Evolutionary conservation across 2,329 filamentous ascomycete genomes (phyloP).

Genomic region (Cercospora citrullina): DNA sequence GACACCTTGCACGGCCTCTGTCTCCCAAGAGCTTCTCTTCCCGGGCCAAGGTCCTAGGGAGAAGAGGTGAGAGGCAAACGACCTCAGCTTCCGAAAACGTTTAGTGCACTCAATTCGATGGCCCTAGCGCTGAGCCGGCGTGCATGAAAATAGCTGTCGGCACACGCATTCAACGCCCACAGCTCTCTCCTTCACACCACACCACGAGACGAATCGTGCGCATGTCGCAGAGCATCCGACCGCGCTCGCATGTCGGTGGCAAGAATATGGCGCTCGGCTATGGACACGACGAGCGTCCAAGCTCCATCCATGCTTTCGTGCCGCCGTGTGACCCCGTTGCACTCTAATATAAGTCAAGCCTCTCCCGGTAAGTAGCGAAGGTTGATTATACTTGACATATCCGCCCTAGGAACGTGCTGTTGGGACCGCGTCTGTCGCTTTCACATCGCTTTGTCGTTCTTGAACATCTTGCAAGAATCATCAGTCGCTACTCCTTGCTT

Average conservation of each 20-base stretch:
- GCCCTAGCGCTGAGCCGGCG: conserved; percentile 8
- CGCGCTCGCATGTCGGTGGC: conserved; percentile 13
- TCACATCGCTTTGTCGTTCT: not conserved
- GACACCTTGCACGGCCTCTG: not conserved
- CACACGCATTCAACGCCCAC: conserved; percentile 1
- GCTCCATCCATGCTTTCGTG: conserved; percentile 16
- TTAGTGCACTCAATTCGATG: conserved; percentile 5
- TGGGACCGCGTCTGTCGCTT: conserved; percentile 9
- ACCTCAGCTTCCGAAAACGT: conserved; percentile 6
- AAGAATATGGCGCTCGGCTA: conserved; percentile 3
- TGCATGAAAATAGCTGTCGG: conserved; percentile 15
- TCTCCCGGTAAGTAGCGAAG: conserved; percentile 15
- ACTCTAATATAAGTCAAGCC: conserved; percentile 14
- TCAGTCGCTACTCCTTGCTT: conserved; percentile 20
- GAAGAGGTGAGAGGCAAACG: not conserved
- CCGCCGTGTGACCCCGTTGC: conserved; percentile 14
- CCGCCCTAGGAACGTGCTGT: conserved; percentile 4
- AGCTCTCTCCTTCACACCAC: conserved; percentile 14
- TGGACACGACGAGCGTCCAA: conserved; percentile 14
- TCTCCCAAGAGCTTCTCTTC: not conserved
- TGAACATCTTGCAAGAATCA: not conserved
- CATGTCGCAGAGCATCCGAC: conserved; percentile 11
- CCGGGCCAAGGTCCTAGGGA: not conserved
- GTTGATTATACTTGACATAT: conserved; percentile 10
- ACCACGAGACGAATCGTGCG: conserved; percentile 2